A percentile compares a stretch with the other conserved stretches of the same genome.
Conservation (phyloP, 371 early-diverging fungal species). For the Lichtheimia ornata region DNA sequence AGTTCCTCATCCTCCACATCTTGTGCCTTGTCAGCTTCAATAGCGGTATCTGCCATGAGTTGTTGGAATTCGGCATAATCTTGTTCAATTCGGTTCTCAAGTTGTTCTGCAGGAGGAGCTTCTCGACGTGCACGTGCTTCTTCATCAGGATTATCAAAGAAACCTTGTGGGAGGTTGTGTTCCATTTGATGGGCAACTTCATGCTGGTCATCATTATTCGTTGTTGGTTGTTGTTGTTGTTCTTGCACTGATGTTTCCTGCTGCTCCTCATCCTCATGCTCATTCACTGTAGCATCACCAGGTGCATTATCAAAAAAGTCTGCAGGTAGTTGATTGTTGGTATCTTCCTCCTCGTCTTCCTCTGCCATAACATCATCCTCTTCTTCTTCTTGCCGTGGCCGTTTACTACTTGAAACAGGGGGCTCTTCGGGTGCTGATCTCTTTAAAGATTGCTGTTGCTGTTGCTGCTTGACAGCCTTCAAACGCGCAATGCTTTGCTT, state of each 20-base stretch:
- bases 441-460: conserved; percentile 6
- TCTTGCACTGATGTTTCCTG: not conserved
- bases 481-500: conserved; percentile 43
- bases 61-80: conserved; percentile 38
- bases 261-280: conserved; percentile 5
- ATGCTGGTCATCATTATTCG: not conserved
- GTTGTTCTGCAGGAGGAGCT: conserved; percentile 26
- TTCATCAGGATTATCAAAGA: conserved; percentile 50
- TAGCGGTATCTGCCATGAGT: conserved; percentile 36
- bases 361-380: conserved; percentile 25
- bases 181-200: not conserved
- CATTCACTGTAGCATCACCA: conserved; percentile 6
- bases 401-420: conserved; percentile 4
- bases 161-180: conserved; percentile 34
- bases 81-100: conserved; percentile 32
- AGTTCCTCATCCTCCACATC: conserved; percentile 26
- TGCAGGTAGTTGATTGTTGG: conserved; percentile 17
- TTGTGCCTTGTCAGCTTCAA: conserved; percentile 24
- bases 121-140: conserved; percentile 42
- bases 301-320: conserved; percentile 27
- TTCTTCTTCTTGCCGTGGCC: conserved; percentile 9
- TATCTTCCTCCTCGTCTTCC: conserved; percentile 21
- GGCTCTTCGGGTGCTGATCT: not conserved
- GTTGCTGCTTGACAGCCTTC: conserved; percentile 35
- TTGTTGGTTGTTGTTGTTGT: not conserved